These are phyloP conservation scores for Macadamia integrifolia DNA, from an alignment of 164 flowering plant species.

Conservation along the genomic window DNA sequence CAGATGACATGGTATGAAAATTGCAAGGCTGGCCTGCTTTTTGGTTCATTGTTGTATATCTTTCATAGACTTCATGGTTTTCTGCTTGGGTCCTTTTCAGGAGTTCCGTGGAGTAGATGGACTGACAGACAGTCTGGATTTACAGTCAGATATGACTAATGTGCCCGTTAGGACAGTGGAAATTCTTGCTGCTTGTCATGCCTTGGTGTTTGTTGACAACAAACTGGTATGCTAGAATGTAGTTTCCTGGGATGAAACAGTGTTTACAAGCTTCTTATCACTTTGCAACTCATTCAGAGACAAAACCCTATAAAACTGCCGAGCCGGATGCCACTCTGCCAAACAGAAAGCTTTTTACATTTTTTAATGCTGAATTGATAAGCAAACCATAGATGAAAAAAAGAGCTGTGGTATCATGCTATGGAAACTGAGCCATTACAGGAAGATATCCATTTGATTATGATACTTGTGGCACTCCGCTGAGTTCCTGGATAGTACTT, in stretches of 20 bases:
- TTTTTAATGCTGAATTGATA: too few species aligned
- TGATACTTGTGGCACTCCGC: too few species aligned
- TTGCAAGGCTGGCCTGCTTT: neutral
- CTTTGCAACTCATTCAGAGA: neutral
- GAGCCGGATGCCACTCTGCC: neutral
- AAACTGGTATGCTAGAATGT: slow-evolving; percentile 53
- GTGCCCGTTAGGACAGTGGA: slow-evolving; percentile 66
- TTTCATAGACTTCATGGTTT: neutral
- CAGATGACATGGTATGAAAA: slow-evolving; percentile 93
- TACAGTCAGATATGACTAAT: slow-evolving; percentile 71
- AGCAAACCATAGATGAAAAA: too few species aligned
- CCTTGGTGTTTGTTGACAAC: slow-evolving; percentile 94
- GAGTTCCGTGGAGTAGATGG: slow-evolving; percentile 93
- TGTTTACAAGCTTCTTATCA: neutral
- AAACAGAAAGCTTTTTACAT: neutral
- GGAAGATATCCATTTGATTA: too few species aligned
- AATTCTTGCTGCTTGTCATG: slow-evolving; percentile 94
- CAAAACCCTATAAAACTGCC: neutral
- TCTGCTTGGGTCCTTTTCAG: slow-evolving; percentile 25
- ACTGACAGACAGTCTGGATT: slow-evolving; percentile 34
- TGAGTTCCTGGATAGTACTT: too few species aligned
- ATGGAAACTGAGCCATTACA: too few species aligned
- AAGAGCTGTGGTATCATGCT: too few species aligned
- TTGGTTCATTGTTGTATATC: neutral
- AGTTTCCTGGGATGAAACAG: neutral